These are phyloP conservation scores for Zymoseptoria tritici DNA, from an alignment of 2,329 filamentous ascomycete genomes.

Conservation along the genomic window DNA sequence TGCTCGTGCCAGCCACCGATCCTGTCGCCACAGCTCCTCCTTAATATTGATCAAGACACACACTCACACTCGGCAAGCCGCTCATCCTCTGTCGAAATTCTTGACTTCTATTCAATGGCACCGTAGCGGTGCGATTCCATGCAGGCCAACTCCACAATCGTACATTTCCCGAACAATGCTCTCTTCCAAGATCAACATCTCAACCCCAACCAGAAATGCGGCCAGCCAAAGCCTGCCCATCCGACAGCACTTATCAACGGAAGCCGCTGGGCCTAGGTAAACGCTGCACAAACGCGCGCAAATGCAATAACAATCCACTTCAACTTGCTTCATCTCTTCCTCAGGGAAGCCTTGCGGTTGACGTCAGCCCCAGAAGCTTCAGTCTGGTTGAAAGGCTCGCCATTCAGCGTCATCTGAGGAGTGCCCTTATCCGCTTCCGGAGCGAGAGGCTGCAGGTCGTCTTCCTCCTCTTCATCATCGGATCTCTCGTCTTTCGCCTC, in stretches of 20 bases:
- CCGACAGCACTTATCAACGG: neutral
- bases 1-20: too few species aligned
- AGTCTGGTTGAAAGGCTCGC: constrained; percentile 10
- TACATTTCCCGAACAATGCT: neutral
- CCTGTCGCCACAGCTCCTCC: too few species aligned
- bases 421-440: constrained; percentile 19
- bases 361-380: constrained; percentile 12
- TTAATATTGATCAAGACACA: too few species aligned
- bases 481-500: constrained; percentile 64
- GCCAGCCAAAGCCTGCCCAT: neutral
- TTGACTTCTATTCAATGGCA: neutral
- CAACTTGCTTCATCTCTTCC: constrained; percentile 5
- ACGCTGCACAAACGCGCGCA: constrained; percentile 5
- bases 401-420: constrained; percentile 15
- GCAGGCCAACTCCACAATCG: neutral
- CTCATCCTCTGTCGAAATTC: neutral
- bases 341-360: constrained; percentile 7
- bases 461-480: constrained; percentile 58
- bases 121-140: neutral
- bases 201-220: neutral
- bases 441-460: constrained; percentile 32
- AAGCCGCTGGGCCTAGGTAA: neutral
- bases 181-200: neutral
- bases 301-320: neutral
- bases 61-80: neutral